phyloP scores from a whole-genome alignment of 2,329 filamentous ascomycete genomes.

The Amphichorda felina region DNA sequence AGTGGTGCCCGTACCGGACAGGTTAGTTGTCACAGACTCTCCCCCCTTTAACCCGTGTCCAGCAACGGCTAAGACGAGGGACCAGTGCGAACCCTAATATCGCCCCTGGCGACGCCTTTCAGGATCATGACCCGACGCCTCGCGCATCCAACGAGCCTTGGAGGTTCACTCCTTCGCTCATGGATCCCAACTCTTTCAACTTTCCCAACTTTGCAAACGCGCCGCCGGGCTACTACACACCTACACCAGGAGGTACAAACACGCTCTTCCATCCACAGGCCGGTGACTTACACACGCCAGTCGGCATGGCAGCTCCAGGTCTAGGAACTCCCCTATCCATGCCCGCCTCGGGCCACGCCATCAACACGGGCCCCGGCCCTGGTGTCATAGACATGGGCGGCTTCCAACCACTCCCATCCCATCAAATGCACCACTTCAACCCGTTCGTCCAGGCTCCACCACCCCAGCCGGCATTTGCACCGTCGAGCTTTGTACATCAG shows the following conservation, averaged over 20 bases:
- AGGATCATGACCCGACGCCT: constrained; percentile 72
- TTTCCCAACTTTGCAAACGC: constrained; percentile 74
- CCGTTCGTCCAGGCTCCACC: constrained; percentile 54
- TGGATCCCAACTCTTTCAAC: constrained; percentile 75
- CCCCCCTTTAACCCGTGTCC: background rate
- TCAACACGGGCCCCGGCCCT: constrained; percentile 47
- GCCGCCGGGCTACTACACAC: constrained; percentile 74
- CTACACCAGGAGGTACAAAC: constrained; percentile 70
- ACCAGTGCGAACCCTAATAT: constrained; percentile 5
- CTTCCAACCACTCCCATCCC: constrained; percentile 51
- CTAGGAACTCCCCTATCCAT: constrained; percentile 74
- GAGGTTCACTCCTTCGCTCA: constrained; percentile 77
- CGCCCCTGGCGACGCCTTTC: constrained; percentile 23
- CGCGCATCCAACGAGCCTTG: constrained; percentile 70
- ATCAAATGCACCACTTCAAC: constrained; percentile 56
- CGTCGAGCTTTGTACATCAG: constrained; percentile 70
- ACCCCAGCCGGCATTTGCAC: constrained; percentile 57
- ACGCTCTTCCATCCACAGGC: constrained; percentile 74
- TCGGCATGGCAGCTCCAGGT: constrained; percentile 33
- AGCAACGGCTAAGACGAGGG: background rate
- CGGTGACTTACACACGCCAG: constrained; percentile 75
- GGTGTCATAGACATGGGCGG: constrained; percentile 52
- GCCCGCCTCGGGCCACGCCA: constrained; percentile 52
- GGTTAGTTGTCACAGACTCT: no score
- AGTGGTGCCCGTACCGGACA: background rate